Base-by-base conservation (phyloP, 306 rosid species). In the Alnus rubra region DNA sequence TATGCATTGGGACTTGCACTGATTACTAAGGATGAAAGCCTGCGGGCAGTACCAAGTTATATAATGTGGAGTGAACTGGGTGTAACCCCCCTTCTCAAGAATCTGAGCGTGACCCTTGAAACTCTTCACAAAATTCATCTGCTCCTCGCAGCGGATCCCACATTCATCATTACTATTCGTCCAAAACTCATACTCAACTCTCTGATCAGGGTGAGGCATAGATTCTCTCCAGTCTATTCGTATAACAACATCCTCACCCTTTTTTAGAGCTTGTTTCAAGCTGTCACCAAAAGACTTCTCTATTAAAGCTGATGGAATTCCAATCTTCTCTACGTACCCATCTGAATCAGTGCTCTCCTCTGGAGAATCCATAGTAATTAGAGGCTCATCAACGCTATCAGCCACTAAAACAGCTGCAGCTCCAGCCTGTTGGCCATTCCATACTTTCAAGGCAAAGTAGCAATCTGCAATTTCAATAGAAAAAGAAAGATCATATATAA, bases 181-280 rank as follows among this genome's bases (percentile, higher is more conserved):
- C 99, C 99, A 95, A 64, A 95, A 89, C 86, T 95, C 97, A 28
- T 92, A 95, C 88, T 92, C 99, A 12, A 95, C 99, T 69, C 96
- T 85, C 44, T 81, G 59, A 70, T 95, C 99, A 1, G 99, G 98
- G 78, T 91, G 92, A 31, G 98, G 99, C 63, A 95, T 79, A 4
- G 98, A 89, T 82, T 95, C 98, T 54, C 96, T 82, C 99, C 99
- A 95, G 55, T 95, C 99, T 35, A 95, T 79, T 81, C 89, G 84
- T 2, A 95, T 69, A 81, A 88, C 37, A 58, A 95, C 91, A 9
- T 88, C 90, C 8, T 89, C 91, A 1, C 75, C 59, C 55, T 76
- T 87, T n/a, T 76, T 79, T 44, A 89, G n/a, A 35, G 90, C 83
- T 37, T 93, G 87, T 75, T 91, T 95, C 72, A 95, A 74, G 35